Evolutionary conservation across 176 grass and related monocot species (phyloP).

Genomic region (Elaeis guineensis): DNA sequence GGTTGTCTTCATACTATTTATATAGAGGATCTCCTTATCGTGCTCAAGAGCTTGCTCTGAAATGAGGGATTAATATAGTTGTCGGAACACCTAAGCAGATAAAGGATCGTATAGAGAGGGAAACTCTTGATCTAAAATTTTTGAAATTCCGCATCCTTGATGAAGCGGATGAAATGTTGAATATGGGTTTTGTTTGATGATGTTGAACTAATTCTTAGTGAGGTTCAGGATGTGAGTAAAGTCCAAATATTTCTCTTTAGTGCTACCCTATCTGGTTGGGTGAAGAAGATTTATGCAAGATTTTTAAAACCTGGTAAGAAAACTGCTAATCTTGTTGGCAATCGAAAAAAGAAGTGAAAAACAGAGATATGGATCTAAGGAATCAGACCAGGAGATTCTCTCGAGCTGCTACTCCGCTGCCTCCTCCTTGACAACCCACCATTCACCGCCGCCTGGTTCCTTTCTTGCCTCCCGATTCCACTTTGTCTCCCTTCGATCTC

Average conservation of each 20-base stretch:
- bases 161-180: too few relatives aligned
- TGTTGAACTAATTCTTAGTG: conserved; percentile 93
- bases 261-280: conserved; percentile 86
- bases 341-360: too few relatives aligned
- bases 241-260: conserved; percentile 96
- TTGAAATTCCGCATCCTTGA: conserved; percentile 96
- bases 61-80: too few relatives aligned
- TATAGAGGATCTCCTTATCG: conserved; percentile 82
- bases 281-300: conserved; percentile 79
- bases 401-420: too few relatives aligned
- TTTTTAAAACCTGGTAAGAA: conserved; percentile 77
- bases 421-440: too few relatives aligned
- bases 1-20: conserved; percentile 61
- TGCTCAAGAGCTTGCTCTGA: conserved; percentile 55
- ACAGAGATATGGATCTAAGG: too few relatives aligned
- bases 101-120: conserved; percentile 80
- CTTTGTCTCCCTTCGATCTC: too few relatives aligned
- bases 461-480: too few relatives aligned
- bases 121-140: conserved; percentile 56
- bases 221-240: conserved; percentile 85
- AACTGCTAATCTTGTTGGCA: conserved; percentile 87
- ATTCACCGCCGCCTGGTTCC: too few relatives aligned
- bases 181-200: conserved; percentile 97
- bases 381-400: too few relatives aligned
- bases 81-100: conserved; percentile 85